Base-by-base conservation (phyloP, 2,329 filamentous ascomycete species). In the Beauveria scarabaeidicola region DNA sequence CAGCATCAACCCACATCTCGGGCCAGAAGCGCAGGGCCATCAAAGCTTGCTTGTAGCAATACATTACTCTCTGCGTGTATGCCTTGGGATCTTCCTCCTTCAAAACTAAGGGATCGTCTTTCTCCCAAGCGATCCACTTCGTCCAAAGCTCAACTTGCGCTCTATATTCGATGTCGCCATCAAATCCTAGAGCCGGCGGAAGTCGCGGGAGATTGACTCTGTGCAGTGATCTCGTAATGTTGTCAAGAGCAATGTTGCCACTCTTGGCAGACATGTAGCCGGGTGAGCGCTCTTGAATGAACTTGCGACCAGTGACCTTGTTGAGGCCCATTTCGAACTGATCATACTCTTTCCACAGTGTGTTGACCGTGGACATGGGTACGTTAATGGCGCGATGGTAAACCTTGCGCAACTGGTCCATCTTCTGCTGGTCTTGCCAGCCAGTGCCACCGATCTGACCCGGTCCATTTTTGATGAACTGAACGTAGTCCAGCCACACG, bases 341-440 rank as follows among this genome's bases (percentile, higher is more conserved):
- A 71, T 97, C 92, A 69, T 99, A 99, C 69, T 99, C 93, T 71
- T 95, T 96, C 95, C 94, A 99, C 15, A 99, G 77, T 56, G 82
- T 83, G 68, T 93, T 90, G 52, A 96, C 84, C 36, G 88, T 88
- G 58, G 87, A 84, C 63, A 91, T 96, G 5, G 95, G 95, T 43
- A 97, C 84, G 64, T 85, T 87, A 61, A 97, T 90, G 15, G 93
- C 93, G 57, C 88, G 88, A 68, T 97, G 92, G 71, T 97, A 99
- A 0, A 90, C 89, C 71, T 95, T 96, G 61, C 94, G 87, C 55
- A 99, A 76, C 66, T 89, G 80, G 67, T 99, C 94, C 88, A 96
- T 96, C 79, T 99, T 99, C 70, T 97, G 94, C 74, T 93, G 89
- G 69, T 97, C 94, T 73, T 97, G 92, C 95, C 94, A 99, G 61